A percentile compares a stretch with the other conserved stretches of the same genome.
Evolutionary conservation across 163 green algal species (phyloP).

Genomic region (Scenedesmus sp.): DNA sequence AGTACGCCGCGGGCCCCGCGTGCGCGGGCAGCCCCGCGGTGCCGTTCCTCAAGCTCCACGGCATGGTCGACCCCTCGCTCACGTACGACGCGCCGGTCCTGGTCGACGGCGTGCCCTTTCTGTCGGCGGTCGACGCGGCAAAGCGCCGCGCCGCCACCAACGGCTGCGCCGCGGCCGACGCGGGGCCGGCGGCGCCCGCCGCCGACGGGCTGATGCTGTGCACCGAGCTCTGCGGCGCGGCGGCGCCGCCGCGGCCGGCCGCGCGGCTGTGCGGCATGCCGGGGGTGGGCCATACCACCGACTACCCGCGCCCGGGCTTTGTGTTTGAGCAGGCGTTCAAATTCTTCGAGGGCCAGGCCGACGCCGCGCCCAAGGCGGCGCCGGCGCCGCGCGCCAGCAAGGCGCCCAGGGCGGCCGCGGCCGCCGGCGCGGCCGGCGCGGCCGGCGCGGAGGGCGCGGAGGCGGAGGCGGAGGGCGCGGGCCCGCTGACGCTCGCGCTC

Average conservation of each 20-base stretch:
- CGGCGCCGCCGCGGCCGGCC: too few relatives aligned
- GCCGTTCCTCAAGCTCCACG: conserved; percentile 29
- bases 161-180: neutral
- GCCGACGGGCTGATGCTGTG: conserved; percentile 20
- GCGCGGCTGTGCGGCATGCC: conserved; percentile 21
- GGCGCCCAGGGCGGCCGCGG: neutral
- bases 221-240: conserved; percentile 27
- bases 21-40: neutral
- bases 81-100: conserved; percentile 26
- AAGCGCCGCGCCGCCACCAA: neutral
- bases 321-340: conserved; percentile 34
- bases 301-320: conserved; percentile 28
- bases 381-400: neutral
- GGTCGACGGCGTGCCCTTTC: conserved; percentile 31
- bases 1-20: neutral
- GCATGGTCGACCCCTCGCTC: conserved; percentile 17
- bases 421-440: neutral
- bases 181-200: neutral
- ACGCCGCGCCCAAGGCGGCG: neutral
- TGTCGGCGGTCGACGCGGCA: conserved; percentile 10
- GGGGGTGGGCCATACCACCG: neutral
- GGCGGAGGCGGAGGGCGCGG: neutral
- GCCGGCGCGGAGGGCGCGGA: neutral
- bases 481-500: neutral
- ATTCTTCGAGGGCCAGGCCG: conserved; percentile 10